Evolutionary conservation across 2,329 filamentous ascomycete genomes (phyloP).

Genomic region (Amphichorda felina): DNA sequence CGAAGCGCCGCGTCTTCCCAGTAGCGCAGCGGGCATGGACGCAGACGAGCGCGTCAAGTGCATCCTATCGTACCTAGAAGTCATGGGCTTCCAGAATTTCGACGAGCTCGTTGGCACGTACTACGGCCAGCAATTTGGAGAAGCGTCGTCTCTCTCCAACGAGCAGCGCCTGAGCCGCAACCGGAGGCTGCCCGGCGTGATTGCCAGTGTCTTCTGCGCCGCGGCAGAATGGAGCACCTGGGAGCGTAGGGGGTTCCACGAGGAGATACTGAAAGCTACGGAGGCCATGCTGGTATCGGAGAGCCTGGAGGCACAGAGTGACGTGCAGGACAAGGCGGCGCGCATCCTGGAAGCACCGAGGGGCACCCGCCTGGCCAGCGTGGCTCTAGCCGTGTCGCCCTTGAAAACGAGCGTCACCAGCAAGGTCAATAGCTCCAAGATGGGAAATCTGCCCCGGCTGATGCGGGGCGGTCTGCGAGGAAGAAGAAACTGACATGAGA

Average conservation of each 20-base stretch:
- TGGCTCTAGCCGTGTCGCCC: conserved; percentile 5
- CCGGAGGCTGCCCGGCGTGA: conserved; percentile 11
- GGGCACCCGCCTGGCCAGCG: conserved; percentile 1
- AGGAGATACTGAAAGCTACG: conserved; percentile 6
- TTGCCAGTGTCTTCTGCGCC: conserved; percentile 8
- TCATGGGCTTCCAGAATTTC: conserved; percentile 12
- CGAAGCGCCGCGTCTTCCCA: not conserved
- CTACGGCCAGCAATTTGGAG: conserved; percentile 10
- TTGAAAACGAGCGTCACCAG: conserved; percentile 11
- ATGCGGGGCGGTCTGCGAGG: too few species aligned
- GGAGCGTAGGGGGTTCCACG: conserved; percentile 7
- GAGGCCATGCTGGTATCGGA: conserved; percentile 6
- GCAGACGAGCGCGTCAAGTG: conserved; percentile 9
- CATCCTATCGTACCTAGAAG: conserved; percentile 10
- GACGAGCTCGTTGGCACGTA: conserved; percentile 14
- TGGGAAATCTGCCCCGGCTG: conserved; percentile 1
- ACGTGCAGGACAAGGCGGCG: conserved; percentile 1
- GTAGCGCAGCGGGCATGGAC: not conserved
- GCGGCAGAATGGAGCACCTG: conserved; percentile 5
- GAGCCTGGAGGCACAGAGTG: conserved; percentile 1
- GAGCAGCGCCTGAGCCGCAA: conserved; percentile 14
- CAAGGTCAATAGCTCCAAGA: too few species aligned
- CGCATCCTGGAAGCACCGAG: conserved; percentile 8
- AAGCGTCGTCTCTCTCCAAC: conserved; percentile 10
- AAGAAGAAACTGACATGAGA: not conserved